phyloP scores from a whole-genome alignment of 306 rosid genomes.

The Luffa aegyptiaca region DNA sequence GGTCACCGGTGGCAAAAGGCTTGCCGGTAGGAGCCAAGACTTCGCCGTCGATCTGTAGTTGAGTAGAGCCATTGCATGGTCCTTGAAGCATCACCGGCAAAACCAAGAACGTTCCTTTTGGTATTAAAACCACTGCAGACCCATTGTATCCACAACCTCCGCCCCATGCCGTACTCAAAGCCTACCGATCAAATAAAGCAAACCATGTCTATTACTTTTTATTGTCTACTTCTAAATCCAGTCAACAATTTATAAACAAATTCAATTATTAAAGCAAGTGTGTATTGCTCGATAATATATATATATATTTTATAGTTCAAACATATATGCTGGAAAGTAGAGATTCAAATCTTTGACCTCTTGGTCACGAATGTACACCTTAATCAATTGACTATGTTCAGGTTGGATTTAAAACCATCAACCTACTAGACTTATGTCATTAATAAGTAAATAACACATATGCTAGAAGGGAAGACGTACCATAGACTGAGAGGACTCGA shows the following conservation, averaged over 20 bases:
- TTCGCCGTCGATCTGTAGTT: background rate
- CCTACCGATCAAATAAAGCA: background rate
- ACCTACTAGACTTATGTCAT: no score
- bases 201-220: background rate
- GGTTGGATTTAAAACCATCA: no score
- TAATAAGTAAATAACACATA: no score
- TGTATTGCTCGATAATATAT: no score
- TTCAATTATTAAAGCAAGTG: no score
- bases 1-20: background rate
- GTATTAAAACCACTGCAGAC: constrained; percentile 12
- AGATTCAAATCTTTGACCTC: no score
- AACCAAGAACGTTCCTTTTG: constrained; percentile 12
- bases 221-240: background rate
- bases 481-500: no score
- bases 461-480: no score
- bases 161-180: constrained; percentile 15
- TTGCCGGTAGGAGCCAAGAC: background rate
- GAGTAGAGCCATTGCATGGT: constrained; percentile 15
- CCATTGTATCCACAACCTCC: constrained; percentile 17
- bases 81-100: constrained; percentile 8
- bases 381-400: no score
- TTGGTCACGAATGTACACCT: no score
- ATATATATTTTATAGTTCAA: no score
- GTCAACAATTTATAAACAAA: background rate
- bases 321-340: no score